Conservation (phyloP, 1,139 yeast species). For the Candida frijolesensis region DNA sequence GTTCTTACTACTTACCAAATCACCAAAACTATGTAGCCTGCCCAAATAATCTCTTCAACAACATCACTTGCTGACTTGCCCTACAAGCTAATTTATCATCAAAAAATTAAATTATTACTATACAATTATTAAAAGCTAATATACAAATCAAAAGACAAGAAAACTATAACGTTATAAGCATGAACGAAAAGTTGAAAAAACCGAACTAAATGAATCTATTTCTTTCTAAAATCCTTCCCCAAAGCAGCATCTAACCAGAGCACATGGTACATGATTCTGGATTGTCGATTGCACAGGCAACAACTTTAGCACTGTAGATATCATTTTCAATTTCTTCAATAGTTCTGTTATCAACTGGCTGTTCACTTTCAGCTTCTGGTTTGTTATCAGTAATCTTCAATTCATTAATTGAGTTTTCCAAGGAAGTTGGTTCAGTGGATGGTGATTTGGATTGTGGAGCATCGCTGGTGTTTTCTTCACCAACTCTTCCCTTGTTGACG, state of each 20-base stretch:
- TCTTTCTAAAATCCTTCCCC: not conserved
- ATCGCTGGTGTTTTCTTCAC: conserved; percentile 27
- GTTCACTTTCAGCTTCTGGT: conserved; percentile 22
- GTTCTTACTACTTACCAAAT: no score
- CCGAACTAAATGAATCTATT: conserved; percentile 3
- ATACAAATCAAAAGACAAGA: not conserved
- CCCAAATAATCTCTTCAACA: no score
- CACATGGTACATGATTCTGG: conserved; percentile 99
- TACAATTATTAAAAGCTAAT: conserved; percentile 3
- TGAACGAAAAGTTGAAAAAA: conserved; percentile 1
- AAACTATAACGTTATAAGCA: not conserved
- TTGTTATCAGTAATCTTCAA: conserved; percentile 32
- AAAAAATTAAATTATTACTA: not conserved
- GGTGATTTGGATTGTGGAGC: conserved; percentile 32
- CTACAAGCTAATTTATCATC: not conserved
- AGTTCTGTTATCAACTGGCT: conserved; percentile 17
- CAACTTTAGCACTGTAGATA: conserved; percentile 87
- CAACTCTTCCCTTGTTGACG: conserved; percentile 28
- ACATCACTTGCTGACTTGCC: not conserved
- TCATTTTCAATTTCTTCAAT: conserved; percentile 47
- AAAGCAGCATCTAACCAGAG: conserved; percentile 65
- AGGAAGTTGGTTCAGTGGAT: conserved; percentile 52
- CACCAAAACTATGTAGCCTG: no score
- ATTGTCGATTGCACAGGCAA: conserved; percentile 95
- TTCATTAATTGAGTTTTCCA: conserved; percentile 51